A percentile compares a stretch with the other conserved stretches of the same genome.
These are phyloP conservation scores for Plasmodiophora brassicae DNA, from an alignment of 208 protist genomes.

Conservation along the genomic window DNA sequence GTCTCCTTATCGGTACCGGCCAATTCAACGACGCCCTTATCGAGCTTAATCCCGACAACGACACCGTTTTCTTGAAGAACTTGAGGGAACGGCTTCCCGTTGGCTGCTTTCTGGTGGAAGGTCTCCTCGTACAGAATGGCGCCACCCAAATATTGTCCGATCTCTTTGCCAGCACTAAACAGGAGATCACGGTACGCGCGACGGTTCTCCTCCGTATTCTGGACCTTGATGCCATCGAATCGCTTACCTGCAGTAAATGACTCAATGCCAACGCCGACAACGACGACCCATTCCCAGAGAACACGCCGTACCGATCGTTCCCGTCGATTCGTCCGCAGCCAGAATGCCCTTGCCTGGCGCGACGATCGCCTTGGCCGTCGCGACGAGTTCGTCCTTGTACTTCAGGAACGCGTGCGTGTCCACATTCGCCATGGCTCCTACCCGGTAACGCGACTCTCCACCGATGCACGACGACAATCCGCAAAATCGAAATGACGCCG, in stretches of 20 bases:
- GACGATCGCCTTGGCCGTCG: slow-evolving; percentile 53
- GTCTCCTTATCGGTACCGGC: slow-evolving; percentile 80
- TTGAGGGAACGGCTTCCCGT: slow-evolving; percentile 76
- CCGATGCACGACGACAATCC: too few relatives aligned
- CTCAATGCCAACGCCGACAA: too few relatives aligned
- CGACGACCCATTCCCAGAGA: too few relatives aligned
- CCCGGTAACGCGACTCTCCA: too few relatives aligned
- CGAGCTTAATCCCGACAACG: slow-evolving; percentile 87
- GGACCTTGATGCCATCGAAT: slow-evolving; percentile 81
- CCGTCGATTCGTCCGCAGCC: slow-evolving; percentile 87
- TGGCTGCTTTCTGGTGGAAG: slow-evolving; percentile 77
- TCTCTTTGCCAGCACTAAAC: slow-evolving; percentile 54
- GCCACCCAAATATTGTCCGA: slow-evolving; percentile 82
- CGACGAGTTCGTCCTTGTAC: slow-evolving; percentile 36
- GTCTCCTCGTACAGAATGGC: slow-evolving; percentile 94
- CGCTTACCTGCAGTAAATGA: slow-evolving; percentile 68
- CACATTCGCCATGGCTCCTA: too few relatives aligned
- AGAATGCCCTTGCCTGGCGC: slow-evolving; percentile 87
- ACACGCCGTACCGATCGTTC: slow-evolving; percentile 74
- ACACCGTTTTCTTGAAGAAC: slow-evolving; percentile 73
- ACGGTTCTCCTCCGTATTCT: slow-evolving; percentile 86
- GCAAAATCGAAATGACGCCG: too few relatives aligned
- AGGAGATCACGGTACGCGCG: slow-evolving; percentile 84
- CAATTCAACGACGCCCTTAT: slow-evolving; percentile 72
- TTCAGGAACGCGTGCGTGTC: background rate